These are phyloP conservation scores for Eutypa lata DNA, from an alignment of 2,329 filamentous ascomycete species.

Conservation along the genomic window DNA sequence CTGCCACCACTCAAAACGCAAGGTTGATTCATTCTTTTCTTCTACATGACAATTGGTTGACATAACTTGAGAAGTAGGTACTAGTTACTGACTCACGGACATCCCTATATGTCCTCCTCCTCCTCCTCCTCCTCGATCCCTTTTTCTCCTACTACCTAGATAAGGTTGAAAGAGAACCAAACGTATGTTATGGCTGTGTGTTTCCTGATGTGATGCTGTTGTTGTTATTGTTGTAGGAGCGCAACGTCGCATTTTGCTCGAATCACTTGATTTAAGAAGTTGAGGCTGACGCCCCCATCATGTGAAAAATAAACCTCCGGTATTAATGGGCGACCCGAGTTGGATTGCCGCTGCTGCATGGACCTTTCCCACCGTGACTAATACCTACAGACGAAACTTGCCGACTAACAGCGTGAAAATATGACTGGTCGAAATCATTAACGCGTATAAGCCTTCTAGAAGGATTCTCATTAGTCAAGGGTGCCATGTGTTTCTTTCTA, in stretches of 20 bases:
- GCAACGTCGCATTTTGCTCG: background rate
- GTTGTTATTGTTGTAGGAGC: background rate
- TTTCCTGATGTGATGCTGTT: too few relatives aligned
- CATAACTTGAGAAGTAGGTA: too few relatives aligned
- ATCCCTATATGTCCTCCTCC: too few relatives aligned
- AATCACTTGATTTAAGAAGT: background rate
- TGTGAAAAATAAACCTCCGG: too few relatives aligned
- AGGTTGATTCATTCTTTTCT: background rate
- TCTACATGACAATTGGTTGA: too few relatives aligned
- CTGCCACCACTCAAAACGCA: slow-evolving; percentile 17
- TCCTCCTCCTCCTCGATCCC: too few relatives aligned
- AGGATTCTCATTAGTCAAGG: background rate
- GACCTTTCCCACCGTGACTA: background rate
- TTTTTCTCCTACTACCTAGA: too few relatives aligned
- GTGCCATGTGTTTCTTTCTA: background rate
- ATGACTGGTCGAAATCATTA: background rate
- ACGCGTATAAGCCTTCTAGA: background rate
- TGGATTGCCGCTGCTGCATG: background rate
- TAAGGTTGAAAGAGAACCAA: too few relatives aligned
- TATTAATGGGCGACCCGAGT: background rate
- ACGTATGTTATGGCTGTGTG: too few relatives aligned
- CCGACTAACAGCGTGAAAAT: background rate
- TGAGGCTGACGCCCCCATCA: background rate
- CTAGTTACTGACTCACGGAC: too few relatives aligned
- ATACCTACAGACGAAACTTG: too few relatives aligned